Percentiles rank a stretch among this genome's conserved stretches.
Conservation (phyloP, 768 basidiomycete species). For the Boletus rex-veris region DNA sequence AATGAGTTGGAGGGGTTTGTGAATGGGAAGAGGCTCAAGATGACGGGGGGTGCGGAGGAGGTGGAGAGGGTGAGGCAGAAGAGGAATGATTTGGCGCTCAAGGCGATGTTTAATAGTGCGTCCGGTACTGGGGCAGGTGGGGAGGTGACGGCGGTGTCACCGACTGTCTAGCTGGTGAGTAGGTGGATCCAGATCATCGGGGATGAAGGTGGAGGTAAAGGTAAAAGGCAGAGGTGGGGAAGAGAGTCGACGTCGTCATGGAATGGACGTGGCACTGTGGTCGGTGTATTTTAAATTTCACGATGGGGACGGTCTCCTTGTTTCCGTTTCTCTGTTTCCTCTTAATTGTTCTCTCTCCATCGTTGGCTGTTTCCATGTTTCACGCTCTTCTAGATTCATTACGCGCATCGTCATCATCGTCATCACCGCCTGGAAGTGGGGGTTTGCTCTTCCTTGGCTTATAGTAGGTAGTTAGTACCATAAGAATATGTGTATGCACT, state of each 20-base stretch:
- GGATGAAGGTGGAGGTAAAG: background rate
- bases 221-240: background rate
- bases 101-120: constrained; percentile 71
- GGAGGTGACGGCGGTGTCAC: constrained; percentile 6
- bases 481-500: no score
- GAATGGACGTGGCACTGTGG: background rate
- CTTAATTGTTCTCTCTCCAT: background rate
- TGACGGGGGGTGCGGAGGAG: constrained; percentile 95
- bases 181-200: background rate
- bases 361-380: background rate
- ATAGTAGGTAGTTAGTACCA: no score
- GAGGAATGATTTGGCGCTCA: constrained; percentile 79
- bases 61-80: constrained; percentile 83
- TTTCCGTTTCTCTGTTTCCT: background rate
- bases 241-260: background rate
- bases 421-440: background rate
- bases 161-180: background rate
- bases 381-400: background rate
- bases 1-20: constrained; percentile 86
- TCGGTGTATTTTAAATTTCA: background rate
- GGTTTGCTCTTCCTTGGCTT: no score
- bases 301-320: background rate
- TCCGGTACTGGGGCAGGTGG: constrained; percentile 3
- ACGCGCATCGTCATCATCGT: background rate
- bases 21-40: constrained; percentile 79